Base-by-base conservation (phyloP, 192 early-diverging fungal species). In the Mortierella hygrophila region DNA sequence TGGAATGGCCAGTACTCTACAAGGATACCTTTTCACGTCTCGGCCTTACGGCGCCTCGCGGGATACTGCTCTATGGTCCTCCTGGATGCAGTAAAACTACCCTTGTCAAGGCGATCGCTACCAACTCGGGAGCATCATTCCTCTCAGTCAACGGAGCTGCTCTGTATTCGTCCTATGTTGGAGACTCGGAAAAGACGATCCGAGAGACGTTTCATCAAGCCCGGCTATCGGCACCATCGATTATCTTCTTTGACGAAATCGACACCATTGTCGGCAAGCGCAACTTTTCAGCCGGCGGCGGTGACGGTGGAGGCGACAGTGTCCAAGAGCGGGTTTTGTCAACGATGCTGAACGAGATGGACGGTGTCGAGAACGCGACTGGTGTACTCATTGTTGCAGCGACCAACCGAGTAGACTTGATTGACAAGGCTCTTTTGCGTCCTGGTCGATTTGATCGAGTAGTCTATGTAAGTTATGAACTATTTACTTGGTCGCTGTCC, bases 71-170 rank as follows among this genome's bases (percentile, higher is more conserved):
- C 11, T 97, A 98, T 85, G 99, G 99, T 3, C 99, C 99, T 29
- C 98, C 99, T 5, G 99, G 97, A 15, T 99, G 98, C 88, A 96
- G 96, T 89, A 99, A 99, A 83, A 99, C 99, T 1, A 98, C 98
- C 1, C 88, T 99, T 9, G 97, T 96, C 13, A 96, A 94, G 81
- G 91, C 93, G 18, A 94, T 99, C 71, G 98, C 98, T 0, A 90
- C 93, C n/a, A 93, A 93, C 21, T 93, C 94, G 16, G 92, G 93
- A n/a, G 92, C 95, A 6, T 93, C 94, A 6, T 97, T 97, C 82
- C 87, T 96, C 6, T 93, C 94, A 5, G 88, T 97, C 35, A 95
- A 95, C 85, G 96, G 96, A 8, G 96, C 96, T 8, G 91, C 92
- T 32, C 52, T 97, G 10, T 98, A 95, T 85, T 95, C 94, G 15